These are phyloP conservation scores for Pichia sp. DNA, from an alignment of 1,139 yeast genomes.

Conservation along the genomic window DNA sequence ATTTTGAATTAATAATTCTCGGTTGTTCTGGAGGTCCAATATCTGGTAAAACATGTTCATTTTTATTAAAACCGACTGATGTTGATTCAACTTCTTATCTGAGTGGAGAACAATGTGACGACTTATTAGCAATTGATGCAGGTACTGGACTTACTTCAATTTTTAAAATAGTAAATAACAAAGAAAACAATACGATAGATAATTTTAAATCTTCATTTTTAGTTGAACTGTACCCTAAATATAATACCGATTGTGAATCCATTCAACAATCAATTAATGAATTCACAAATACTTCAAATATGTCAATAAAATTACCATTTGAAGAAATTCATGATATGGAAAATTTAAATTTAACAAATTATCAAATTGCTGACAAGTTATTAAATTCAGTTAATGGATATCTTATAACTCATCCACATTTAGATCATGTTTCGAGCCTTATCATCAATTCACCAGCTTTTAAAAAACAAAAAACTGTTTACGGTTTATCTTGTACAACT, in stretches of 20 bases:
- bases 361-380: constrained; percentile 18
- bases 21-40: constrained; percentile 81
- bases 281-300: constrained; percentile 3
- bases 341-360: constrained; percentile 4
- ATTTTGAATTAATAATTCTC: constrained; percentile 43
- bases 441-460: constrained; percentile 68
- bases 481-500: constrained; percentile 50
- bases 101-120: constrained; percentile 25
- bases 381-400: constrained; percentile 30
- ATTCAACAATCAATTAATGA: background rate
- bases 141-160: constrained; percentile 67
- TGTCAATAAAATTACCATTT: constrained; percentile 7
- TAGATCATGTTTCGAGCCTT: constrained; percentile 71
- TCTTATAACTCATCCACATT: constrained; percentile 75
- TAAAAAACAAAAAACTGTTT: constrained; percentile 29
- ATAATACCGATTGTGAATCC: background rate
- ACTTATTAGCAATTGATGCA: constrained; percentile 64
- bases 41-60: constrained; percentile 61
- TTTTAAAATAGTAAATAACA: constrained; percentile 40
- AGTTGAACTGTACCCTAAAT: constrained; percentile 22
- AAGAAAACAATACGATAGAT: constrained; percentile 15
- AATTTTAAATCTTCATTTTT: constrained; percentile 8
- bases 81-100: constrained; percentile 30
- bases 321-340: constrained; percentile 16
- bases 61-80: constrained; percentile 52